Percentiles rank a stretch among this genome's conserved stretches.
phyloP scores from a whole-genome alignment of 1,284 basidiomycete species.

The Schizopora paradoxa region DNA sequence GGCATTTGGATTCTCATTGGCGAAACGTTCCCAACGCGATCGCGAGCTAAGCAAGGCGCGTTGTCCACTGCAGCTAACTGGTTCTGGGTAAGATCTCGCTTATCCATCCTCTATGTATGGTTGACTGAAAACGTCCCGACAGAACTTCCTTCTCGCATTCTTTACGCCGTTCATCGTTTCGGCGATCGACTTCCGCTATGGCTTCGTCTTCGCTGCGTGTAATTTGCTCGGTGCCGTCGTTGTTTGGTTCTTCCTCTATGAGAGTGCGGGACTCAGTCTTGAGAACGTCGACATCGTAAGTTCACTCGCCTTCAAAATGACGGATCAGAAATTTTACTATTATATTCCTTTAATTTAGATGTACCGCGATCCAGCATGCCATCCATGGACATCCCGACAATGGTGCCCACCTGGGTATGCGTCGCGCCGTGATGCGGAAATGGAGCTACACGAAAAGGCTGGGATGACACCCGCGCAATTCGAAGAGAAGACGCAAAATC shows the following conservation, averaged over 20 bases:
- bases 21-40: conserved; percentile 73
- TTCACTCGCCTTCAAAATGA: conserved; percentile 7
- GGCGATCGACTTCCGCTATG: conserved; percentile 59
- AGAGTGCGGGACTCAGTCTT: conserved; percentile 62
- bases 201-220: conserved; percentile 60
- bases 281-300: conserved; percentile 61
- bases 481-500: too few relatives aligned
- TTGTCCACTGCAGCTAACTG: conserved; percentile 66
- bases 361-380: conserved; percentile 67
- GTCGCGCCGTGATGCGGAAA: conserved; percentile 36
- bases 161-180: conserved; percentile 65
- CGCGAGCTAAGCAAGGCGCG: conserved; percentile 72
- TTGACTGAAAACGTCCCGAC: conserved; percentile 3
- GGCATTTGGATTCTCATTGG: conserved; percentile 74
- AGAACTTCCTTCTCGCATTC: conserved; percentile 73
- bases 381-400: conserved; percentile 57
- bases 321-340: conserved; percentile 7
- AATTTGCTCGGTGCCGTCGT: conserved; percentile 58
- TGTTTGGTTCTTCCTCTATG: conserved; percentile 77
- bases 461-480: too few relatives aligned
- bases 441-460: conserved; percentile 30
- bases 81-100: conserved; percentile 36
- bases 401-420: conserved; percentile 54
- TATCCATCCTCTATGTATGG: conserved; percentile 4
- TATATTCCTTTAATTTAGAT: conserved; percentile 35